Evolutionary conservation across 345 rosid species (phyloP), one percentile per base, ranked within the genome.

Genomic region (Xanthoceras sorbifolium): DNA sequence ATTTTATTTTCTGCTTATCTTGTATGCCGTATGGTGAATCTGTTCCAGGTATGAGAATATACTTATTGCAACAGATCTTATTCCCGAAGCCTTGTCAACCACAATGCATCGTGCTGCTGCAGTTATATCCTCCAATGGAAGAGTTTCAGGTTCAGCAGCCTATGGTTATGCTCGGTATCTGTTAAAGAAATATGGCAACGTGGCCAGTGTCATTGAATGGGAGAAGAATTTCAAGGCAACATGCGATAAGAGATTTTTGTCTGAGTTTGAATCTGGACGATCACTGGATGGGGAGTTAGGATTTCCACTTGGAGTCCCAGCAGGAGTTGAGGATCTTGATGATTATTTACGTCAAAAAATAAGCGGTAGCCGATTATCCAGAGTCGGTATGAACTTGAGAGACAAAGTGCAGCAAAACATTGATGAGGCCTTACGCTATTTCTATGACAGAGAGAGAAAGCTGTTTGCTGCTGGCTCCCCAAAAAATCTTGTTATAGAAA

Each of bases 201-300:
- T 90, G 84, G 88, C 90, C 67, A 90, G 98, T 85, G 93, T 97
- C n/a, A 66, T 85, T 69, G 96, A 94, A 79, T 97, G 98, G 99
- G 90, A 91, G 87, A 91, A 85, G 88, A 89, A 71, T 85, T 87
- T 89, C 78, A 92, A 84, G 85, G 79, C 84, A 81, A 83, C 84
- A 20, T 86, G 88, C 25, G 98, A 97, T 82, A 92, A 91, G 86
- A 87, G 97, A 78, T 89, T 94, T 62, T 73, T 91, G 67, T 89
- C 97, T 84, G 98, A 97, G 83, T 93, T 97, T 84, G 99, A 97
- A 77, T 87, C 92, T 79, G 86, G 92, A 22, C 90, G 88, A 68
- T 70, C 90, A 59, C 79, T 84, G 42, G 94, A 93, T 76, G 90
- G 88, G 40, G 99, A 93, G 78, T 87, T 85, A 70, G 97, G 94